Base-by-base conservation (phyloP, 768 basidiomycete genomes). In the Phylloporus sp. region DNA sequence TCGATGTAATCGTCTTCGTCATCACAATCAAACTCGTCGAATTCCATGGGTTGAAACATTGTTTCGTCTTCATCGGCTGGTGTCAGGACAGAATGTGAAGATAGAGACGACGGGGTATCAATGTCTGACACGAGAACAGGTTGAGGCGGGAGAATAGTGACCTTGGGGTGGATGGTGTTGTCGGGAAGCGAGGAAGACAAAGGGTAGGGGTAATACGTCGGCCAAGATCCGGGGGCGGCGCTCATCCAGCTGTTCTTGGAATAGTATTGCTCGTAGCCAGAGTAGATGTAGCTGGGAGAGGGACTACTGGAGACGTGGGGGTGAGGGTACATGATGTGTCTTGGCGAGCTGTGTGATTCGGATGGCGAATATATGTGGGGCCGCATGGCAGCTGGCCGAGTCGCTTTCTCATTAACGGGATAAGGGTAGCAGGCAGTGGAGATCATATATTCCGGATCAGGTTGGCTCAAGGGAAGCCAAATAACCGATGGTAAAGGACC, bases 291-390 rank as follows among this genome's bases (percentile, higher is more conserved):
- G 39, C 11, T 56, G 28, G 63, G 62, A 0, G 60, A 58, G 7
- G 60, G 58, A 34, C 62, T 65, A 22, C 47, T 53, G 4, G 53
- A 43, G 18, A 49, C 5, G 41, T 59, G 60, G 47, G 55, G 50
- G 51, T 54, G 59, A n/a, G 69, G 62, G 15, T 64, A 67, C 67
- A 69, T 69, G 59, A 53, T 18, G 52, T 52, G 54, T 52, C 46
- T 51, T 57, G 59, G 59, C 9, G 55, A 45, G 27, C 16, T 18
- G 34, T 59, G 57, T n/a, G 59, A 43, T 26, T 70, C 58, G 41
- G 67, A 58, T 49, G 64, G 57, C 0, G 56, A 67, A 56, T 61
- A 70, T 69, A 69, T 70, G 59, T 69, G 52, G 5, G 67, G 69
- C 11, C 60, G 60, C 54, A 61, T 42, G 18, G 53, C 47, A 50